Evolutionary conservation across 1,284 basidiomycete genomes (phyloP), one percentile per base, ranked within the genome.

Genomic region (Ceratorhiza oryzae-sativae): DNA sequence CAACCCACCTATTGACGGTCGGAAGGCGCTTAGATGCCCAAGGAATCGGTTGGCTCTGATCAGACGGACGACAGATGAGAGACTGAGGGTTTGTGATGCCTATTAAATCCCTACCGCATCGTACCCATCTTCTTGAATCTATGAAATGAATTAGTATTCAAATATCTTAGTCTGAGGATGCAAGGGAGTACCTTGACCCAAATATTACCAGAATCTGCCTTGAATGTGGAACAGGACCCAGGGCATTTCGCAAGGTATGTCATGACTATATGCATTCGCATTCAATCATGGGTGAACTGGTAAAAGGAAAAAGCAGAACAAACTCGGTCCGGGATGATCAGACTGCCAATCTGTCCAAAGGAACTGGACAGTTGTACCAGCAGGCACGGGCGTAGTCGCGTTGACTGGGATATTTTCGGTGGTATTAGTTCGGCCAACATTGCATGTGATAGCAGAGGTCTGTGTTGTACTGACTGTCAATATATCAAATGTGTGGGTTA

Each of bases 301-400:
- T 6, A 39, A 39, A 39, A 6, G 36, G 36, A 39, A 13, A 13
- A 39, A 61, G 36, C 6, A 6, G n/a, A 41, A 46, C 60, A 8
- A 32, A 62, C 60, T 62, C 6, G 60, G 60, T 30, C 60, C 60
- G 1, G 60, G 60, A 27, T 62, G 60, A n/a, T 62, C 60, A 32
- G 60, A 62, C 23, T 62, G 60, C 60, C 60, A 62, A 20, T 62
- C 60, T 15, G 41, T 62, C 60, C 60, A 48, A n/a, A 62, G 42
- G 27, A 62, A 62, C 18, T 62, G 39, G 12, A 62, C 60, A 9
- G 60, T 62, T 1, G 60, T 48, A 15, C 60, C 60, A 15, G 60
- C 60, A 13, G 60, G 60, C 3, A 62, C 60, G 18, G 15, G 9
- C 3, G 60, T 42, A 25, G 60, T 62, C 1, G 60, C 60, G 60